Evolutionary conservation across 2,329 filamentous ascomycete species (phyloP).

Genomic region (Penicillium sp.): DNA sequence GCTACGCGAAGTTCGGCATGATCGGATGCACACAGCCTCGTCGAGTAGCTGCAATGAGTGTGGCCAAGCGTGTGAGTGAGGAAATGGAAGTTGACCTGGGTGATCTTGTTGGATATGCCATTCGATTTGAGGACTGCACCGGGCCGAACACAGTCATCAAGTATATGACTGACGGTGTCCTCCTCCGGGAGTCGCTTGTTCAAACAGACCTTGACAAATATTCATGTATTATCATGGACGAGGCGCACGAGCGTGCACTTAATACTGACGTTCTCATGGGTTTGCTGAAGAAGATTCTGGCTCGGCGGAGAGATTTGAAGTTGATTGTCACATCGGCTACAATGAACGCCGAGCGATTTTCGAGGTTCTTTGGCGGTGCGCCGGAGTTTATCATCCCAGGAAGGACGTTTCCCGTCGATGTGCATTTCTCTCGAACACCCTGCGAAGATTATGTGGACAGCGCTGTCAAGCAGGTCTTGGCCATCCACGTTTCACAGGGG

Average conservation of each 20-base stretch:
- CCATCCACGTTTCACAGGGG: slow-evolving; percentile 95
- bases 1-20: slow-evolving; percentile 84
- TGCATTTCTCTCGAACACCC: slow-evolving; percentile 91
- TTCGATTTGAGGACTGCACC: slow-evolving; percentile 97
- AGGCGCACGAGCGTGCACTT: slow-evolving; percentile 93
- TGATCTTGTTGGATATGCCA: slow-evolving; percentile 89
- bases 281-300: slow-evolving; percentile 94
- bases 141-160: slow-evolving; percentile 96
- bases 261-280: slow-evolving; percentile 99
- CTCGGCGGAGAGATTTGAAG: slow-evolving; percentile 87
- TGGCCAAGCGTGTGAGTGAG: slow-evolving; percentile 95
- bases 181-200: slow-evolving; percentile 89
- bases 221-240: slow-evolving; percentile 99
- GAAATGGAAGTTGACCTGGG: slow-evolving; percentile 96
- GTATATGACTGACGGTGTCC: slow-evolving; percentile 98
- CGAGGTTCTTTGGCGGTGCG: slow-evolving; percentile 92
- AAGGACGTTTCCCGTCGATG: slow-evolving; percentile 93
- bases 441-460: slow-evolving; percentile 98
- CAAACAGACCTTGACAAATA: slow-evolving; percentile 94
- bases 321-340: slow-evolving; percentile 97
- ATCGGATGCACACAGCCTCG: slow-evolving; percentile 97
- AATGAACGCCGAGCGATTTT: slow-evolving; percentile 97
- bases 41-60: slow-evolving; percentile 97
- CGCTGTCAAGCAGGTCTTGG: slow-evolving; percentile 91
- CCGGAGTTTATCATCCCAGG: slow-evolving; percentile 97